Base-by-base conservation (phyloP, 2,329 filamentous ascomycete species). In the Ceratocystis cubensis region DNA sequence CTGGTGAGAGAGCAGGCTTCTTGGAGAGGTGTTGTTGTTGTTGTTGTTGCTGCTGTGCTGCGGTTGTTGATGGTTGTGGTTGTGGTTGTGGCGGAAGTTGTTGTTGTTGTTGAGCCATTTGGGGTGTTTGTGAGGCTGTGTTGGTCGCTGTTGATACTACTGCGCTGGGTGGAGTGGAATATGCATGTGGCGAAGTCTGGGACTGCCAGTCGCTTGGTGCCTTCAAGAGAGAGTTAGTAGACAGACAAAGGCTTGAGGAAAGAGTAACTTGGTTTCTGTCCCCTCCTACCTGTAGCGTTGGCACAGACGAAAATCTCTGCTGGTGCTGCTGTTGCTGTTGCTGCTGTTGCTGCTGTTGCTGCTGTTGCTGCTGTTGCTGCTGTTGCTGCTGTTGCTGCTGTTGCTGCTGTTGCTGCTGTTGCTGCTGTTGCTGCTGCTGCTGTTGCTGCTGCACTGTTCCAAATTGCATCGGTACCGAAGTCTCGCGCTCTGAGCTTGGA, bases 1-100 rank as follows among this genome's bases (percentile, higher is more conserved):
- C 79, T 3, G 82, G 81, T 0, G 82, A 82, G 20, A 84, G 69
- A 5, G 66, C 63, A 2, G 64, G 30, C 45, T 62, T 65, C 41
- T 67, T 67, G 8, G 66, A 45, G 8, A 61, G 20, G 25, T 65
- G 66, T 25, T 65, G 66, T 5, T 63, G 57, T 6, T 63, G 64
- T 8, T 17, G 57, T 13, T 64, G 62, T 22, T n/a, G 61, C 8
- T 37, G 50, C 7, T 59, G 64, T 46, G 37, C 37, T 66, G 63
- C 10, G 5, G 50, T 48, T 56, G 48, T 59, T 22, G 48, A 8
- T 53, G 48, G 17, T 48, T 17, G 45, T 48, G 45, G 2, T 48
- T n/a, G 46, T 48, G n/a, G 15, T 48, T 48, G 46, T 22, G 17
- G 46, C 20, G 66, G 61, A n/a, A 61, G 61, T 41, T 63, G 20